phyloP scores from a whole-genome alignment of 2,329 filamentous ascomycete genomes.

The Elsinoe necatrix region DNA sequence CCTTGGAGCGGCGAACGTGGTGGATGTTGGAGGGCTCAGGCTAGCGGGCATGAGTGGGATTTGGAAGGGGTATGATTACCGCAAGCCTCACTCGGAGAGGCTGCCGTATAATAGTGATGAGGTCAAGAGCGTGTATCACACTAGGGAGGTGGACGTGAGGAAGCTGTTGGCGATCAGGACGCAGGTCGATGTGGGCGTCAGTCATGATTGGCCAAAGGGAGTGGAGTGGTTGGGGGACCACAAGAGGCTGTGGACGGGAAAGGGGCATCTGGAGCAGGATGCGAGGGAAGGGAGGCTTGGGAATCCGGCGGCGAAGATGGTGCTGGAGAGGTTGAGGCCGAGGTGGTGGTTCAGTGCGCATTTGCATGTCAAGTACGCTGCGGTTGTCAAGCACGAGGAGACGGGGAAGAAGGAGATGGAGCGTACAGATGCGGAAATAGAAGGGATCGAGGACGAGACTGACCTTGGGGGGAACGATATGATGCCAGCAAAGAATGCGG shows the following conservation, averaged over 20 bases:
- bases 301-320: constrained; percentile 66
- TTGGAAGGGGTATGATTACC: constrained; percentile 86
- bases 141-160: constrained; percentile 80
- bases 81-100: constrained; percentile 72
- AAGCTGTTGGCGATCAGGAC: constrained; percentile 78
- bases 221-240: constrained; percentile 73
- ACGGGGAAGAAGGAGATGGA: constrained; percentile 23
- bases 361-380: constrained; percentile 79
- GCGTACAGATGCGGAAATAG: background rate
- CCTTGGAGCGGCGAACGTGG: constrained; percentile 81
- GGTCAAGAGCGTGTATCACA: constrained; percentile 76
- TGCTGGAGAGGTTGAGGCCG: constrained; percentile 74
- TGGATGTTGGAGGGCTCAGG: constrained; percentile 73
- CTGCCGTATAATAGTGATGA: constrained; percentile 74
- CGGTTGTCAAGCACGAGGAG: constrained; percentile 44
- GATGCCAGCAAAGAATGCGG: constrained; percentile 26
- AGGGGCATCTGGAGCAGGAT: constrained; percentile 67
- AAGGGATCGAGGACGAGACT: constrained; percentile 29
- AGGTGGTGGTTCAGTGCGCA: constrained; percentile 86
- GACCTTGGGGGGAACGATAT: constrained; percentile 20
- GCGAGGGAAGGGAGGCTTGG: constrained; percentile 68
- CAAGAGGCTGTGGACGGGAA: constrained; percentile 59
- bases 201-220: constrained; percentile 88
- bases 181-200: constrained; percentile 83
- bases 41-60: constrained; percentile 90